phyloP scores from a whole-genome alignment of 139 green algal species.

The Volvox africanus region DNA sequence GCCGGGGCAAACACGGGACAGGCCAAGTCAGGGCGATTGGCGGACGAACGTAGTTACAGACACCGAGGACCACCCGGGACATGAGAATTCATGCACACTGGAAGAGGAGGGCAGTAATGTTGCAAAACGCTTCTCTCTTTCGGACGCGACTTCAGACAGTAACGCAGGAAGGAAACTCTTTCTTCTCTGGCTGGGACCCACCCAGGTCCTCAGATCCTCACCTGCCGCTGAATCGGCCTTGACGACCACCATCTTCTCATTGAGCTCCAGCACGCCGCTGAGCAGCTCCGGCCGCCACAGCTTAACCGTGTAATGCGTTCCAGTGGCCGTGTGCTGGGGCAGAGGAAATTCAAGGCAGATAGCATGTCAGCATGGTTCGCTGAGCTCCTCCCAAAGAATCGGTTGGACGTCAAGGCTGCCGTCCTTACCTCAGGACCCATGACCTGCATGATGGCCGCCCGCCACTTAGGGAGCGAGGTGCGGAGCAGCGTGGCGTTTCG shows the following conservation, averaged over 20 bases:
- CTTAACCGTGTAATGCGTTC: conserved; percentile 35
- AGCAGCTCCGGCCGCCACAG: conserved; percentile 53
- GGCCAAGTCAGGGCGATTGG: no score
- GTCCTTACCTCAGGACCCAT: conserved; percentile 21
- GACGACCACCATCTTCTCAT: conserved; percentile 12
- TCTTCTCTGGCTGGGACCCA: no score
- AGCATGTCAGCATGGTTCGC: not conserved
- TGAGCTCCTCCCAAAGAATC: no score
- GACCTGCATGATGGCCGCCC: conserved; percentile 45
- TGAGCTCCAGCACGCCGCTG: conserved; percentile 41
- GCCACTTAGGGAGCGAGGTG: not conserved
- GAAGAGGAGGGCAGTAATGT: no score
- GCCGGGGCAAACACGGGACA: not conserved
- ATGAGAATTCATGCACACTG: no score
- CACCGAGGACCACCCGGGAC: no score
- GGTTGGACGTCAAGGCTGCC: no score
- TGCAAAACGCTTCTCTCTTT: no score
- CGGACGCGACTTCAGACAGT: no score
- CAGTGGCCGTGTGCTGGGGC: conserved; percentile 27
- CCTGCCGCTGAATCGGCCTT: conserved; percentile 22
- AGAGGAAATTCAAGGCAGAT: not conserved
- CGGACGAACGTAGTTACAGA: no score
- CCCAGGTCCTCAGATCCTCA: not conserved
- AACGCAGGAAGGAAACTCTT: no score
- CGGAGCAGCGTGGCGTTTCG: not conserved